phyloP scores from a whole-genome alignment of 2,329 filamentous ascomycete species.

The Akanthomyces uredinophilus region DNA sequence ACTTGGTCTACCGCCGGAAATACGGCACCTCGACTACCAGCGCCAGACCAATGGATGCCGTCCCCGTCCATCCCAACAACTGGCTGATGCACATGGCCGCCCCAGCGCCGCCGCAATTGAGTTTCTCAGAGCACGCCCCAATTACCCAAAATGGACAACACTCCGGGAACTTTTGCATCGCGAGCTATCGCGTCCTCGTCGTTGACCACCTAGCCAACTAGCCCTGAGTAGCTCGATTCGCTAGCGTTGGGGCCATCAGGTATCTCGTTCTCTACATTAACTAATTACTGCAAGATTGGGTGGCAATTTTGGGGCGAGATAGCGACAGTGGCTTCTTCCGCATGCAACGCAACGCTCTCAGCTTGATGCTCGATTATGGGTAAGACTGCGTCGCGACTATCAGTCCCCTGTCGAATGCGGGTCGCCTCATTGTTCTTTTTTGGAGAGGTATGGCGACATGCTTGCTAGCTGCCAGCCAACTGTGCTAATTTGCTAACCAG shows the following conservation, averaged over 20 bases:
- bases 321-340: not conserved
- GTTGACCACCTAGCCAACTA: not conserved
- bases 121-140: not conserved
- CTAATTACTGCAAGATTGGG: not conserved
- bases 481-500: too few relatives aligned
- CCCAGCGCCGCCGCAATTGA: not conserved
- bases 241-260: slow-evolving; percentile 8
- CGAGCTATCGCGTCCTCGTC: not conserved
- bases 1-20: not conserved
- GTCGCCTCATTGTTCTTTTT: slow-evolving; percentile 6
- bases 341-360: not conserved
- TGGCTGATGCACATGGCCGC: not conserved
- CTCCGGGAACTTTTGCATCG: slow-evolving; percentile 6
- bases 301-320: slow-evolving; percentile 7
- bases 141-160: slow-evolving; percentile 4
- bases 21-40: not conserved
- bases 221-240: not conserved
- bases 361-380: not conserved
- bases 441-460: slow-evolving; percentile 11
- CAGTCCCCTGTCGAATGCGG: not conserved
- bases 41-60: not conserved
- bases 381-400: not conserved
- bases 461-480: too few relatives aligned
- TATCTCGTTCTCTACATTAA: not conserved
- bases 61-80: not conserved